Conservation (phyloP, 768 basidiomycete genomes). For the Podaxis pistillaris region DNA sequence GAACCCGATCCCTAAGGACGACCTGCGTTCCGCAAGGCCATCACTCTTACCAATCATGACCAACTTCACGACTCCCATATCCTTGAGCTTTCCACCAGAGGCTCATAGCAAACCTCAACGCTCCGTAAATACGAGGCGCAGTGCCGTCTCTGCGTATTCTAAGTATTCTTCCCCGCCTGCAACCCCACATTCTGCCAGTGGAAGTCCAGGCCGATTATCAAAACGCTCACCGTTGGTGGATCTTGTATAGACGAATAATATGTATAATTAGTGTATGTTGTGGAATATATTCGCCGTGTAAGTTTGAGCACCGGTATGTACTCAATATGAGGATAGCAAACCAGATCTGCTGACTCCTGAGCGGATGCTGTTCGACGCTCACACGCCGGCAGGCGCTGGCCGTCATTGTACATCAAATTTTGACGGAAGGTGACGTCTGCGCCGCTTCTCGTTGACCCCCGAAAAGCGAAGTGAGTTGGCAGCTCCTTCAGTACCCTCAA, state of each 20-base stretch:
- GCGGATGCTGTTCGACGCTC: background rate
- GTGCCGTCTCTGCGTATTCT: background rate
- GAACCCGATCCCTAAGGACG: background rate
- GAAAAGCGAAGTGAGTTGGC: no score
- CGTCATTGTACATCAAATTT: background rate
- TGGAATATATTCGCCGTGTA: background rate
- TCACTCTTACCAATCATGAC: slow-evolving; percentile 19
- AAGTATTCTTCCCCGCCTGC: slow-evolving; percentile 1
- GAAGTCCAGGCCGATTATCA: background rate
- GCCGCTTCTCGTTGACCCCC: no score
- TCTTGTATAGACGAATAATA: background rate
- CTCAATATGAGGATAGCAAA: no score
- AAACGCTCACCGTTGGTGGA: slow-evolving; percentile 5
- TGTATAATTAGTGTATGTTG: background rate
- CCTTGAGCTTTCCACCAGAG: background rate
- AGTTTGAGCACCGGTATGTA: background rate
- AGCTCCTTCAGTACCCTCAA: no score
- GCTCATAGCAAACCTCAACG: background rate
- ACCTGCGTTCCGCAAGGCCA: slow-evolving; percentile 3
- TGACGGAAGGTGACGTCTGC: background rate
- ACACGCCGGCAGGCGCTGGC: background rate
- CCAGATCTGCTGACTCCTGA: no score
- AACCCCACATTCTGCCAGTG: background rate
- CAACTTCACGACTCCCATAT: background rate
- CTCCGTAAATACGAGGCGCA: background rate